Evolutionary conservation across 257 asterid genomes (phyloP), one percentile per base, ranked within the genome.

Genomic region (Solanum clarkiae): DNA sequence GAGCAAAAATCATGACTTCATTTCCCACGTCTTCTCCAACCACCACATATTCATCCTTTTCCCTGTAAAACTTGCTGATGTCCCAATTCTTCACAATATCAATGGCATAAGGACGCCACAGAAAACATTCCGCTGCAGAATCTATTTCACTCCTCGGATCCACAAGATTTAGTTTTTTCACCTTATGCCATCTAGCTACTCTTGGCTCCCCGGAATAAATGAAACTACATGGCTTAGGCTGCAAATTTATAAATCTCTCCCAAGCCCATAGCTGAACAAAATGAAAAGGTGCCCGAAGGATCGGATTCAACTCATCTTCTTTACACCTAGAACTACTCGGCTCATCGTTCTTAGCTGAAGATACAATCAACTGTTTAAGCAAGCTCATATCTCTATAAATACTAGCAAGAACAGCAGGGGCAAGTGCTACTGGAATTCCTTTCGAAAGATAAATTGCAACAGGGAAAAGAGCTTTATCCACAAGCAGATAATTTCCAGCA

Each of bases 231-330:
- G 90, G 89, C 15, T 57, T 69, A 10, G 83, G 88, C 26, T 56
- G 49, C 22, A 91, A 72, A 0, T 47, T 1, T 0, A 87, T 88
- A 20, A 90, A 89, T 16, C 94, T 90, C 77, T 90, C 94, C 91
- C 91, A 91, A 20, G 84, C 88, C 94, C 96, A 92, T 44, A 85
- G 80, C 72, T 89, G 93, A 60, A 92, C 72, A 54, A 84, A 54
- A 17, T 71, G 82, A 70, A 84, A 17, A 3, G 82, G 82, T n/a
- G 81, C 86, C 11, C 81, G 32, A 71, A 84, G 14, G 22, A 20
- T 10, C 6, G 3, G 53, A 77, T 26, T 10, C 9, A 12, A 26
- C 63, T 16, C 17, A 15, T 77, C 63, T 9, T 51, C 63, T 15
- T 4, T 51, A 24, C 82, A 51, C 24, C 47, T 77, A 77, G 2